Base-by-base conservation (phyloP, 306 rosid species). In the Geum urbanum region DNA sequence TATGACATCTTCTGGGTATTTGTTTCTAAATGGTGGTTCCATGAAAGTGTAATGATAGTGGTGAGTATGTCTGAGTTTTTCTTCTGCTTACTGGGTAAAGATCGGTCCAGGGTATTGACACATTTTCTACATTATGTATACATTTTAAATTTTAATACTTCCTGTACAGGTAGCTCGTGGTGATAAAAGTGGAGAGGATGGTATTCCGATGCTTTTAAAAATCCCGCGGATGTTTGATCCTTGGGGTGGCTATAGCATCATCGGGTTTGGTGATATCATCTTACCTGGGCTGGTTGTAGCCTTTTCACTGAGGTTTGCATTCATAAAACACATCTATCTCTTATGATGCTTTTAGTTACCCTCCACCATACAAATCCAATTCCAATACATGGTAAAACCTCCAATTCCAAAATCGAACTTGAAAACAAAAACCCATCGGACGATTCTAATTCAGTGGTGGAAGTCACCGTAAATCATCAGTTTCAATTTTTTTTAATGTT, bases 1-100 rank as follows among this genome's bases (percentile, higher is more conserved):
- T 95, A 95, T 46, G 99, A 95, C 82, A 95, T 95, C 78, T 87
- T 95, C 71, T 95, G 99, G 99, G 99, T 95, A 13, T 95, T 95
- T 37, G 91, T 95, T 76, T 95, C 99, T 14, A 91, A 95, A 77
- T 73, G 86, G 95, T 91, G 91, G 99, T 95, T 95, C 86, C 88
- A 87, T 72, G 96, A 95, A 89, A 95, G 99, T 58, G 99, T 95
- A 78, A 95, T 95, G 99, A 95, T 95, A 89, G 99, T 91, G 92
- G 99, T 91, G 70, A 82, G 99, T 89, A 61, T 66, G 60, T 63
- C 49, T 45, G 22, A 73, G 15, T 48, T 41, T 63, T 44, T 13
- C 49, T 24, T 46, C 20, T 40, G 60, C 46, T 37, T 32, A 40
- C 54, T 18, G 69, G 32, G 39, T 18, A 73, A n/a, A 47, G 59